Conservation (phyloP, 352 stramenopile species). For the Thraustotheca clavata region DNA sequence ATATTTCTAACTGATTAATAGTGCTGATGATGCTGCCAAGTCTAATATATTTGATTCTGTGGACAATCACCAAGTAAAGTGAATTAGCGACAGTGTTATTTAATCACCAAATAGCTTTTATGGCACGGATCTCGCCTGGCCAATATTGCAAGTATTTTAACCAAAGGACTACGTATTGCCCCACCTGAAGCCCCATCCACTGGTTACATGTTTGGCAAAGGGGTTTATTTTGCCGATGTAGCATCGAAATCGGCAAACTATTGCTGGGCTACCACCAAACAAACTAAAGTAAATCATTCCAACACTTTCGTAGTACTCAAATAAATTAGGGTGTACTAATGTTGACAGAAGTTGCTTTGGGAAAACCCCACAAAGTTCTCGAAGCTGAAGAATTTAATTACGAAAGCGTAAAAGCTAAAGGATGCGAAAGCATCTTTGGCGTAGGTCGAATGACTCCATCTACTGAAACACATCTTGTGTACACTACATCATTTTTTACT, state of each 20-base stretch:
- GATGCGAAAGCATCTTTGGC: conserved; percentile 43
- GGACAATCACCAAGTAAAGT: conserved; percentile 45
- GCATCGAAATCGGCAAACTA: conserved; percentile 78
- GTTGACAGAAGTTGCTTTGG: conserved; percentile 55
- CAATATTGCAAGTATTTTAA: conserved; percentile 63
- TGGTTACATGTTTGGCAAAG: conserved; percentile 69
- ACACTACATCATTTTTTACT: conserved; percentile 26
- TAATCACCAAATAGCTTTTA: conserved; percentile 28
- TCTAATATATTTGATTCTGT: conserved; percentile 28
- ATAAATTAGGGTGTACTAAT: conserved; percentile 40
- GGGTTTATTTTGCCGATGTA: conserved; percentile 81
- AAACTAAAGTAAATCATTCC: conserved; percentile 30
- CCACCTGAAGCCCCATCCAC: conserved; percentile 51
- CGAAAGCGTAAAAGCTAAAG: conserved; percentile 29
- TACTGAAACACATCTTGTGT: conserved; percentile 33
- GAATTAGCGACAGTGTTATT: conserved; percentile 11
- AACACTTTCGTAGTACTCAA: not conserved
- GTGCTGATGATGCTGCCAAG: not conserved
- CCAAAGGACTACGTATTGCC: conserved; percentile 54
- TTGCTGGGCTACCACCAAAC: conserved; percentile 58
- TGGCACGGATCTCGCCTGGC: conserved; percentile 50
- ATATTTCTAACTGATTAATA: not conserved
- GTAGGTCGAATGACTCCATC: conserved; percentile 46
- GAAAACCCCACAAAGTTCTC: conserved; percentile 34
- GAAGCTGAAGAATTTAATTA: conserved; percentile 50